phyloP scores from a whole-genome alignment of 768 basidiomycete species.

The Pleurotus cornucopiae region DNA sequence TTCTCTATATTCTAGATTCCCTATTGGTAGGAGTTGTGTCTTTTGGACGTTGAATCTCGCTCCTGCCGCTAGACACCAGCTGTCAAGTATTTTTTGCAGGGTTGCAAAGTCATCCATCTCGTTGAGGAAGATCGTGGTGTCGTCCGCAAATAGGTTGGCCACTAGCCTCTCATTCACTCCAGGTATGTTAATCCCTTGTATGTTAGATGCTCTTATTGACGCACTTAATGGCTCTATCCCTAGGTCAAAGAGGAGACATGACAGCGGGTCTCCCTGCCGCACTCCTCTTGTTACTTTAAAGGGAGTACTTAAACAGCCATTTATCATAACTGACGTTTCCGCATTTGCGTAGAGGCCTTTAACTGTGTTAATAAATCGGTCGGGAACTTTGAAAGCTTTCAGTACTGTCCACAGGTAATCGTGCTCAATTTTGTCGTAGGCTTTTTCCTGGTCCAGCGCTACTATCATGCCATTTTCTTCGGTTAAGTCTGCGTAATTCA shows the following conservation, averaged over 20 bases:
- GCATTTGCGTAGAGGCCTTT: not conserved
- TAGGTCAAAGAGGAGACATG: constrained; percentile 33
- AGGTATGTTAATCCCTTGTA: constrained; percentile 21
- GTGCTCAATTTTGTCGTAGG: not conserved
- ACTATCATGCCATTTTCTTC: constrained; percentile 23
- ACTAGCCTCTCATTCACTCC: constrained; percentile 10
- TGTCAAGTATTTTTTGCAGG: constrained; percentile 9
- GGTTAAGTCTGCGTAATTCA: constrained; percentile 16
- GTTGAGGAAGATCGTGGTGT: constrained; percentile 18
- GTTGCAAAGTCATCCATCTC: not conserved
- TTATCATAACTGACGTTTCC: too few species aligned
- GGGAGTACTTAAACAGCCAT: too few species aligned
- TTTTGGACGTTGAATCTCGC: constrained; percentile 10
- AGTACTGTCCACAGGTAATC: constrained; percentile 1
- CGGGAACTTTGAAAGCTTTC: constrained; percentile 13
- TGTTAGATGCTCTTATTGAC: constrained; percentile 21
- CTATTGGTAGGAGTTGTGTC: too few species aligned
- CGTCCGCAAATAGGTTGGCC: constrained; percentile 33
- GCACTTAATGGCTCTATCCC: constrained; percentile 32
- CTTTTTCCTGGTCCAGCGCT: constrained; percentile 10
- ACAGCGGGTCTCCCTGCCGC: constrained; percentile 33
- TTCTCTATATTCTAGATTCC: not conserved
- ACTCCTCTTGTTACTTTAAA: constrained; percentile 22
- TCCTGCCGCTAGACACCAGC: constrained; percentile 23
- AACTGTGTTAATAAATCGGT: constrained; percentile 21